These are phyloP conservation scores for Stenocarpella maydis DNA, from an alignment of 2,329 filamentous ascomycete species.

Conservation along the genomic window DNA sequence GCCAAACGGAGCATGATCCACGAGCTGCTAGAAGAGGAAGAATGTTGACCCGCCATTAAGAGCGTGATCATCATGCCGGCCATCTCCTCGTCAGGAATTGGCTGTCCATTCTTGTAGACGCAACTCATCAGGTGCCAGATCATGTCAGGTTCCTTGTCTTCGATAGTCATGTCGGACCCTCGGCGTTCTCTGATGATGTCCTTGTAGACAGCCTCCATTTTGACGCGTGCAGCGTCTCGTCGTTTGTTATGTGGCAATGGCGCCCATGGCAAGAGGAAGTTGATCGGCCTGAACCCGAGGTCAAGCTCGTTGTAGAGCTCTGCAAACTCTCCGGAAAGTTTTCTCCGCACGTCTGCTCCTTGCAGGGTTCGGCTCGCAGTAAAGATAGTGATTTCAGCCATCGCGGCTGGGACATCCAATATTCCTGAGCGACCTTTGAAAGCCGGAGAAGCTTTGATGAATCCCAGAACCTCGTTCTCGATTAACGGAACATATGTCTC, in stretches of 20 bases:
- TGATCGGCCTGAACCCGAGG: conserved; percentile 88
- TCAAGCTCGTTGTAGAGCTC: conserved; percentile 88
- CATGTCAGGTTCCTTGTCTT: conserved; percentile 72
- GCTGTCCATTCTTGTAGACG: conserved; percentile 81
- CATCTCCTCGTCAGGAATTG: conserved; percentile 83
- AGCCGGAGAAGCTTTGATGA: conserved; percentile 70
- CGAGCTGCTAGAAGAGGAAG: conserved; percentile 81
- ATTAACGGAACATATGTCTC: conserved; percentile 81
- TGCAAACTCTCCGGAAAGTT: conserved; percentile 79
- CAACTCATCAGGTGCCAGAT: conserved; percentile 91
- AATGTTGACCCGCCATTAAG: conserved; percentile 92
- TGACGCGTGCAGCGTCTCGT: conserved; percentile 75
- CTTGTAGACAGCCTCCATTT: conserved; percentile 75
- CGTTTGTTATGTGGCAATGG: conserved; percentile 88
- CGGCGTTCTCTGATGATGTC: conserved; percentile 81
- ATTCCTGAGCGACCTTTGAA: conserved; percentile 76
- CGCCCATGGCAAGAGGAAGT: conserved; percentile 90
- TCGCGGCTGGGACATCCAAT: conserved; percentile 75
- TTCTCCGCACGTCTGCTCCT: conserved; percentile 81
- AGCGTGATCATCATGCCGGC: conserved; percentile 95
- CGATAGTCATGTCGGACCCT: conserved; percentile 50
- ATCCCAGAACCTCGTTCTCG: conserved; percentile 75
- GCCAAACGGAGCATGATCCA: conserved; percentile 89
- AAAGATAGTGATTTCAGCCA: conserved; percentile 90
- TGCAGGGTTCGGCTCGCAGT: conserved; percentile 87